Base-by-base conservation (phyloP, 2,329 filamentous ascomycete genomes). In the Fusarium falciforme region DNA sequence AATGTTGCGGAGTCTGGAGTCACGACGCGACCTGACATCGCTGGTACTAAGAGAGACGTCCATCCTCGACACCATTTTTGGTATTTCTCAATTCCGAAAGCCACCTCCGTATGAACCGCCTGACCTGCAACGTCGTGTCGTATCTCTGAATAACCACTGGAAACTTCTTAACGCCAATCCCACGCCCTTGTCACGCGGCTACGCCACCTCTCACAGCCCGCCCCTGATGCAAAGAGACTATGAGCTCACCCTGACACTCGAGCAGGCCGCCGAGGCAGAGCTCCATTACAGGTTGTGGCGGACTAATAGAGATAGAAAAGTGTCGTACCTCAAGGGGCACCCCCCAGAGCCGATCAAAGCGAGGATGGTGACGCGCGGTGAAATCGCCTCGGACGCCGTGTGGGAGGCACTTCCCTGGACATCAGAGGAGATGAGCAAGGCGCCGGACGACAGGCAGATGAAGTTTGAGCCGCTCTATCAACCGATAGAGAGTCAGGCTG, bases 131-230 rank as follows among this genome's bases (percentile, higher is more conserved):
- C 11, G 0, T 4, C 71, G 71, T 27, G 58, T 49, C 3, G 58
- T 63, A 27, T 58, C 70, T 40, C 71, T 73, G 6, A 54, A 67
- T 6, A 25, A 31, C 5, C 67, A 73, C 44, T 73, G 70, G 70
- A 63, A 44, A 67, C 61, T 58, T 61, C 61, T 70, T 17, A 38
- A 9, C 17, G 10, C 69, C 69, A 72, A 38, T n/a, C 44, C 72
- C 5, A 42, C 66, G 57, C 66, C 72, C 25, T 73, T 71, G 66
- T 67, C 72, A 29, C 59, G 61, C 2, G 73, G 57, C 47, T 71
- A 71, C 1, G 54, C 70, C 1, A 64, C 70, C 0, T 59, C 70
- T 6, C 20, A 36, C 2, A 58, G 67, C 1, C 66, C 52, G 31
- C 70, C 70, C 0, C 20, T 61, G 2, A 47, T 36, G n/a, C 14